These are phyloP conservation scores for Epichloe amarillans DNA, from an alignment of 2,329 filamentous ascomycete genomes.

Conservation along the genomic window DNA sequence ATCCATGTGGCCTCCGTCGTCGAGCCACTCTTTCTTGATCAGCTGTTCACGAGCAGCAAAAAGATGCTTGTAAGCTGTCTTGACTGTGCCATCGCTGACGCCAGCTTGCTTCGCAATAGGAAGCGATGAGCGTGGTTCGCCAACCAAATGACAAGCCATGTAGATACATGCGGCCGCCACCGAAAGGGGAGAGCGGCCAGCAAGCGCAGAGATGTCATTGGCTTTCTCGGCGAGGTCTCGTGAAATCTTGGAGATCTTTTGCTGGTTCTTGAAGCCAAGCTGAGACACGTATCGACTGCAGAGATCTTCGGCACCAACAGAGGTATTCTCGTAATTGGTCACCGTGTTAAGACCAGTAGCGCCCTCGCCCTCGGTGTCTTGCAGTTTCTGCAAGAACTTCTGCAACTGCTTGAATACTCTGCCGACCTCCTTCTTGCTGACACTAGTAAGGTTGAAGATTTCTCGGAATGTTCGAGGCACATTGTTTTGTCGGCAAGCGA, in stretches of 20 bases:
- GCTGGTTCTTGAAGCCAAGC: conserved; percentile 58
- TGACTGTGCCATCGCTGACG: conserved; percentile 93
- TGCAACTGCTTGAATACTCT: conserved; percentile 89
- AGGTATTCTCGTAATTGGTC: conserved; percentile 60
- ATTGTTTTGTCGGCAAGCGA: conserved; percentile 82
- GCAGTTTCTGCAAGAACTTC: conserved; percentile 66
- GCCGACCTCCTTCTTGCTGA: conserved; percentile 95
- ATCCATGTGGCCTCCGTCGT: conserved; percentile 56
- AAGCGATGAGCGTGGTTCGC: conserved; percentile 64
- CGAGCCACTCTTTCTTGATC: conserved; percentile 62
- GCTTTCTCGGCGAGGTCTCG: conserved; percentile 67
- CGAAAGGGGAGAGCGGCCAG: conserved; percentile 85
- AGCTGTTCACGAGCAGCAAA: conserved; percentile 62
- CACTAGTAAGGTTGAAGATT: conserved; percentile 83
- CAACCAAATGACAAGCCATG: conserved; percentile 82
- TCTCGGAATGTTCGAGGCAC: conserved; percentile 86
- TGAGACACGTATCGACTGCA: conserved; percentile 83
- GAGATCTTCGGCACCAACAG: conserved; percentile 70
- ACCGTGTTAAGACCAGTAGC: conserved; percentile 39
- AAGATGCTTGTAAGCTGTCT: conserved; percentile 84
- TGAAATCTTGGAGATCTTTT: conserved; percentile 67
- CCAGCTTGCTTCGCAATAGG: conserved; percentile 75
- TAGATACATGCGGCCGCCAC: conserved; percentile 94
- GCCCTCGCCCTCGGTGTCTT: conserved; percentile 41
- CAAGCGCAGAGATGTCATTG: conserved; percentile 63